Conservation (phyloP, 495 filamentous ascomycete genomes). For the Chaetomium tenue region DNA sequence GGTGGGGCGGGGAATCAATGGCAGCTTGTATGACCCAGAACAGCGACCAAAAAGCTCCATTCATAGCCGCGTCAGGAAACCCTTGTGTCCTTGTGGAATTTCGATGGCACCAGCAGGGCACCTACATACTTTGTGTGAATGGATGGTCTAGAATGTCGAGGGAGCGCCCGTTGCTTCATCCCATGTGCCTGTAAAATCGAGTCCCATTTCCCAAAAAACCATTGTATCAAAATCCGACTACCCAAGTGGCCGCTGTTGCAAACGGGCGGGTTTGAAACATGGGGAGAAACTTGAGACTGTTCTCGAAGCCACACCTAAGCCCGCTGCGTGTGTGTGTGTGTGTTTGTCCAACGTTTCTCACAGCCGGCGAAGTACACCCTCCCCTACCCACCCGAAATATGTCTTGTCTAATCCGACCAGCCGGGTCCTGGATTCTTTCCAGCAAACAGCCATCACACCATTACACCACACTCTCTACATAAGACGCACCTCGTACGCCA, state of each 20-base stretch:
- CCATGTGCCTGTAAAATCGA: constrained; percentile 12
- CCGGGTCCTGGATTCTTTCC: not conserved
- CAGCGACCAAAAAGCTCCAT: constrained; percentile 2
- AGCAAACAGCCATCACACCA: not conserved
- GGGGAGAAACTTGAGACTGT: not conserved
- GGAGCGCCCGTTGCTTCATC: constrained; percentile 4
- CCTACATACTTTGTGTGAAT: too few species aligned
- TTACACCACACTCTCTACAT: not conserved
- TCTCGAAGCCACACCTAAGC: constrained; percentile 9
- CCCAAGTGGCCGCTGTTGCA: not conserved
- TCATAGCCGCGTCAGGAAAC: constrained; percentile 15
- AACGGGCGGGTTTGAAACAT: constrained; percentile 11
- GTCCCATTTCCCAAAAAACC: not conserved
- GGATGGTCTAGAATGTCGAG: not conserved
- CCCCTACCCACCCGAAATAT: not conserved
- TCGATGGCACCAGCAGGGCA: too few species aligned
- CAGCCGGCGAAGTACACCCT: not conserved
- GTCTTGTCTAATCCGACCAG: not conserved
- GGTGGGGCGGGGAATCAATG: constrained; percentile 12
- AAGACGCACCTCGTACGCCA: not conserved
- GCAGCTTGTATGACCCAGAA: not conserved
- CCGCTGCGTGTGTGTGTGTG: not conserved
- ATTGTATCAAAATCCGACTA: not conserved
- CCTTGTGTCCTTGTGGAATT: not conserved
- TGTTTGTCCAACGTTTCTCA: not conserved